Evolutionary conservation across 129 eudicot genomes (phyloP), one percentile per base, ranked within the genome.

Genomic region (Escallonia rubra): DNA sequence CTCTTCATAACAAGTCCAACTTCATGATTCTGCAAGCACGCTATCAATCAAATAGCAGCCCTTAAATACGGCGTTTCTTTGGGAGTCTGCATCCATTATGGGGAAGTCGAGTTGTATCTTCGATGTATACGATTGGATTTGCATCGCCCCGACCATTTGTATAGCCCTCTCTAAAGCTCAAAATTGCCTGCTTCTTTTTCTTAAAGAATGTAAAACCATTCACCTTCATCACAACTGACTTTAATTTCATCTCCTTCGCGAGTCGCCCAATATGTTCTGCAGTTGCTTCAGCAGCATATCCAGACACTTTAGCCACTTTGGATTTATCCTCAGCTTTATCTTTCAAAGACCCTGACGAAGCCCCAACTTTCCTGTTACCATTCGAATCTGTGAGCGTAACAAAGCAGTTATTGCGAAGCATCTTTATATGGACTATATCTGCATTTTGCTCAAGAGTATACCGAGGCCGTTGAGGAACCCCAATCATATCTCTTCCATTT

Each of bases 21-120:
- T 9, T 9, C 10, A 46, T 5, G 10, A 46, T 5, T 0, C 6
- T 2, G 10, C 50, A 46, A 5, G 50, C 50, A 46, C 10, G 10
- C 0, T 46, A 46, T 46, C 8, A 46, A 6, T 5, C 8, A 2
- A 46, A 46, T 23, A 23, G 34, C 34, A 23, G 34, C 34, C 34
- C 34, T 69, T 76, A 88, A n/a, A 88, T 61, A 14, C 98, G 85
- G 43, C 98, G 83, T 61, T 80, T 73, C 81, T 92, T 92, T 52
- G 67, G 78, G 64, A 72, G 88, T 10, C 96, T 75, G 80, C 99
- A 89, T 11, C 99, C 99, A 68, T 89, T 93, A 61, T 93, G 99
- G 4, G 96, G 83, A 9, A 72, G 78, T 5, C 95, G 74, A 57
- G 99, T 93, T 4, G 95, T 89, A 71, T 93, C 99, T 62, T 93